phyloP scores from a whole-genome alignment of 2,329 filamentous ascomycete species.

The Knufia fluminis region DNA sequence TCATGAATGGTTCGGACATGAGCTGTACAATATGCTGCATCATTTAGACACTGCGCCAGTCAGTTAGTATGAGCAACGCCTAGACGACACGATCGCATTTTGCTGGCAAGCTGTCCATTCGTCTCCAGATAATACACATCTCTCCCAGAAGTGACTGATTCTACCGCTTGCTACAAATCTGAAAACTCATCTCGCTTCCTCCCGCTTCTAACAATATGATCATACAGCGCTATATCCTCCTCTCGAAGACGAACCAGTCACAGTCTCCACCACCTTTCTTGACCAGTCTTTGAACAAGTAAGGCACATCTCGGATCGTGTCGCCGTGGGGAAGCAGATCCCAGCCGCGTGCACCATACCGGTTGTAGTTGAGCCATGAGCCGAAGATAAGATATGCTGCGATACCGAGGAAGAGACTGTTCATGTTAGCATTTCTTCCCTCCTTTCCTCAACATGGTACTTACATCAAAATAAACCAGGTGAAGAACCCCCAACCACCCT shows the following conservation, averaged over 20 bases:
- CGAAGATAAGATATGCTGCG: constrained; percentile 90
- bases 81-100: too few species aligned
- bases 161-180: neutral
- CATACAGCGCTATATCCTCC: constrained; percentile 93
- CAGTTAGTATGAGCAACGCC: too few species aligned
- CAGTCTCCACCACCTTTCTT: constrained; percentile 66
- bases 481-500: constrained; percentile 78
- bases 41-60: too few species aligned
- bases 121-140: neutral
- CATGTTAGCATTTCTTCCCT: constrained; percentile 19
- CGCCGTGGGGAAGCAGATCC: constrained; percentile 87
- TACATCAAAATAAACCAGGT: constrained; percentile 94
- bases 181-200: neutral
- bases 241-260: constrained; percentile 73
- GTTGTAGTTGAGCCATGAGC: constrained; percentile 98
- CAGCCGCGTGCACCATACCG: constrained; percentile 89
- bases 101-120: neutral
- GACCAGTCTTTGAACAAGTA: constrained; percentile 87
- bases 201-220: constrained; percentile 18
- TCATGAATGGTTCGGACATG: too few species aligned
- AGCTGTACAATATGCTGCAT: too few species aligned
- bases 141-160: neutral
- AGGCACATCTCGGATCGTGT: constrained; percentile 83
- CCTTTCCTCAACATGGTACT: constrained; percentile 31
- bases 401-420: constrained; percentile 72